Conservation (phyloP, 2,329 filamentous ascomycete species). For the Cercospora berteroae region DNA sequence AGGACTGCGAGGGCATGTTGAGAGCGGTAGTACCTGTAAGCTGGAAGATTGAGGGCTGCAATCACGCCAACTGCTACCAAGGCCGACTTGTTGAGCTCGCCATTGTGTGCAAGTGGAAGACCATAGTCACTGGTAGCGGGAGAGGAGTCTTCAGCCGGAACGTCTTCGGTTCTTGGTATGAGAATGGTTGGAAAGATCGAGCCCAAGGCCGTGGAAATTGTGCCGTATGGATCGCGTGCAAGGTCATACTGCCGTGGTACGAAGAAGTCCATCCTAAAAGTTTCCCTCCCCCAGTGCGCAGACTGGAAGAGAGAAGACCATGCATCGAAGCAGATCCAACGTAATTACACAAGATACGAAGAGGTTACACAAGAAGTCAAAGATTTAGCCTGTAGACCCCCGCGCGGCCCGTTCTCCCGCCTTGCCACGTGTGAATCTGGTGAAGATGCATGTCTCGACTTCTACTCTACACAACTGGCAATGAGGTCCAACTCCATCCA, state of each 20-base stretch:
- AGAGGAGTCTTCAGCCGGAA: not conserved
- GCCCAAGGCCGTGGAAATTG: not conserved
- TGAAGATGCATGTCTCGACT: not conserved
- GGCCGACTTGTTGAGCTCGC: not conserved
- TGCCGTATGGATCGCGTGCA: not conserved
- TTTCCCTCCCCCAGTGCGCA: not conserved
- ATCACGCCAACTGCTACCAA: not conserved
- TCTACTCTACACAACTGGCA: not conserved
- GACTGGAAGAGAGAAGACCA: not conserved
- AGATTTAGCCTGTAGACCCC: not conserved
- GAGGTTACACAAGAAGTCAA: not conserved
- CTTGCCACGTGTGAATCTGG: not conserved
- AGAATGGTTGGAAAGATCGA: not conserved
- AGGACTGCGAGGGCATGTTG: not conserved
- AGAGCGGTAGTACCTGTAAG: not conserved
- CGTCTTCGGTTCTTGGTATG: not conserved
- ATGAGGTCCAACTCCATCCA: not conserved
- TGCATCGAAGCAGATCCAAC: not conserved
- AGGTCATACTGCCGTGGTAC: not conserved
- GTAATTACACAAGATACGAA: not conserved
- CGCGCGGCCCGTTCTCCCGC: not conserved
- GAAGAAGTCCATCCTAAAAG: not conserved
- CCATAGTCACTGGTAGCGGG: not conserved
- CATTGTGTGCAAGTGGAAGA: not conserved
- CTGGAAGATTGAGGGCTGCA: not conserved